Conservation (phyloP, 179 eudicot genomes). For the Nepenthes alata region DNA sequence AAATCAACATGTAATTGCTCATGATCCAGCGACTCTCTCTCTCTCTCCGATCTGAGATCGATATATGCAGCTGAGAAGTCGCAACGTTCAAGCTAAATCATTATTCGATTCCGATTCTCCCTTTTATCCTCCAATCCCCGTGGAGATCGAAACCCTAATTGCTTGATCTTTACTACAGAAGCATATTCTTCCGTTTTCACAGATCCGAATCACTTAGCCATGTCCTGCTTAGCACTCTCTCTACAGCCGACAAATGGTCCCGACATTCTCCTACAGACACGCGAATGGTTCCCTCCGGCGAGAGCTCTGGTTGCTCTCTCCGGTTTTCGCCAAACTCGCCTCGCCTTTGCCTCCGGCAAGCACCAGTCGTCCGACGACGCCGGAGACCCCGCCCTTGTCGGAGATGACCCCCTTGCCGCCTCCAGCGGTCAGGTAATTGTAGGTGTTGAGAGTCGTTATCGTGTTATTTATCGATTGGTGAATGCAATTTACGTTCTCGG, state of each 20-base stretch:
- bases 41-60: no score
- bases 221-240: constrained; percentile 87
- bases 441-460: constrained; percentile 57
- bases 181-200: neutral
- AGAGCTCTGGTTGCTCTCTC: constrained; percentile 79
- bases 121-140: no score
- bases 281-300: constrained; percentile 94
- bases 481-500: constrained; percentile 81
- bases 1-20: no score
- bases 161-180: neutral
- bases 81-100: no score
- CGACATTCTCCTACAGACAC: constrained; percentile 81
- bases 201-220: constrained; percentile 9
- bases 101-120: no score
- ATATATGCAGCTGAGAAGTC: no score
- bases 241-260: constrained; percentile 82
- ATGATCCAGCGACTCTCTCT: no score
- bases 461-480: constrained; percentile 76
- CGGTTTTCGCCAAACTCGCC: constrained; percentile 65
- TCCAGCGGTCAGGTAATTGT: constrained; percentile 74
- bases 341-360: constrained; percentile 40
- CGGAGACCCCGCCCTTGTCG: constrained; percentile 45
- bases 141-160: neutral
- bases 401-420: constrained; percentile 72
- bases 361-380: constrained; percentile 24